phyloP scores from a whole-genome alignment of 768 basidiomycete species.

The Amanita thiersii region DNA sequence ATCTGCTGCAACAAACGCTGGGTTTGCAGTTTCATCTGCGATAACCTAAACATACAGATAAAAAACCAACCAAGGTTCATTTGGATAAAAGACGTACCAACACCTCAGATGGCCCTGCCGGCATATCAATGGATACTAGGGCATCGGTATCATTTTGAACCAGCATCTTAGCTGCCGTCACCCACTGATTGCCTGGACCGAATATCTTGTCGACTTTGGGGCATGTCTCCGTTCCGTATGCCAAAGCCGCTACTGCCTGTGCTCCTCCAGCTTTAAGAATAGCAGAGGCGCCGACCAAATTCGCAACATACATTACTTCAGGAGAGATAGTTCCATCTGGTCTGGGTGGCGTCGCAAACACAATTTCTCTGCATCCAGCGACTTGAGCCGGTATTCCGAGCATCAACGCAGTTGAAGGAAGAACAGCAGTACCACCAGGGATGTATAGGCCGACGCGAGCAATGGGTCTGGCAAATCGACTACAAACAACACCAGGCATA shows the following conservation, averaged over 20 bases:
- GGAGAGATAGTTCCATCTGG: slow-evolving; percentile 90
- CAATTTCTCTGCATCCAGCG: slow-evolving; percentile 86
- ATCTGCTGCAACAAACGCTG: slow-evolving; percentile 93
- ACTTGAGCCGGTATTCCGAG: slow-evolving; percentile 97
- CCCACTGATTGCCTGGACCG: slow-evolving; percentile 99
- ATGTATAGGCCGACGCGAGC: slow-evolving; percentile 94
- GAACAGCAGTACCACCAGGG: slow-evolving; percentile 92
- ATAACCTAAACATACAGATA: slow-evolving; percentile 60
- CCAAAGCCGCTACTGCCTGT: slow-evolving; percentile 92
- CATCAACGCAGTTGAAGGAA: slow-evolving; percentile 97
- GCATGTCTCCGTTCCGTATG: slow-evolving; percentile 91
- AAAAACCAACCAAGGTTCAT: not conserved
- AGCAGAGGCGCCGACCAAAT: slow-evolving; percentile 82
- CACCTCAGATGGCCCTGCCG: slow-evolving; percentile 96
- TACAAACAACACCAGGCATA: slow-evolving; percentile 96
- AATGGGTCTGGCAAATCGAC: slow-evolving; percentile 92
- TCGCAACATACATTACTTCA: slow-evolving; percentile 95
- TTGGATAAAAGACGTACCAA: slow-evolving; percentile 49
- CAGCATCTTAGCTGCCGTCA: slow-evolving; percentile 98
- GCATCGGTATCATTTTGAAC: slow-evolving; percentile 99
- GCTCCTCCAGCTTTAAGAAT: slow-evolving; percentile 94
- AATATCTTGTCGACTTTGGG: slow-evolving; percentile 99
- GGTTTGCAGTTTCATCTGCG: slow-evolving; percentile 79
- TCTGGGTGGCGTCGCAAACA: slow-evolving; percentile 94
- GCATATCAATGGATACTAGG: slow-evolving; percentile 96